Conservation (phyloP, 1,284 basidiomycete genomes). For the Earliella scabrosa region DNA sequence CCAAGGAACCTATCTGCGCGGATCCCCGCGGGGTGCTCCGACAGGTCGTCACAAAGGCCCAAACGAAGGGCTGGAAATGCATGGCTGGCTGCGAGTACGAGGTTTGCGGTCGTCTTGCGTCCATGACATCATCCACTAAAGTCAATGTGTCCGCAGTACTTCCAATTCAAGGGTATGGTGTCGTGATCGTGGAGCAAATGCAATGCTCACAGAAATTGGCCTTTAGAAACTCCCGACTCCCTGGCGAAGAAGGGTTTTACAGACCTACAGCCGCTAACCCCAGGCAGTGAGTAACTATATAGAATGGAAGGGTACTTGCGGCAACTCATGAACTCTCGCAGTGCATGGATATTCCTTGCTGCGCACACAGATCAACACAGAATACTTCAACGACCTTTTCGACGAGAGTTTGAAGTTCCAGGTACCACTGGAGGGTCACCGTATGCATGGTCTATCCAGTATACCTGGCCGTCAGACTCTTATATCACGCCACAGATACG, state of each 20-base stretch:
- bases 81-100: slow-evolving; percentile 92
- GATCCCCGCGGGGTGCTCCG: slow-evolving; percentile 88
- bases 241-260: slow-evolving; percentile 81
- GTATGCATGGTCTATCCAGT: too few species aligned
- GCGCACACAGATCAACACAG: slow-evolving; percentile 85
- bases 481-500: slow-evolving; percentile 64
- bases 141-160: slow-evolving; percentile 64
- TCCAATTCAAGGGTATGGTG: slow-evolving; percentile 84
- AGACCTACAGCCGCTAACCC: slow-evolving; percentile 79
- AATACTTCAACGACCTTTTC: slow-evolving; percentile 90
- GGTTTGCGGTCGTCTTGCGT: slow-evolving; percentile 46
- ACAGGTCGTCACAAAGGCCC: slow-evolving; percentile 57
- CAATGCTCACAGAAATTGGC: neutral
- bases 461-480: neutral
- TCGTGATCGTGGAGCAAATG: neutral
- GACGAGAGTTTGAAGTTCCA: slow-evolving; percentile 78
- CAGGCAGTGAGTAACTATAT: slow-evolving; percentile 69
- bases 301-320: neutral
- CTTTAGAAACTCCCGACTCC: slow-evolving; percentile 76
- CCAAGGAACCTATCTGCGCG: slow-evolving; percentile 73
- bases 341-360: slow-evolving; percentile 95
- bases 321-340: slow-evolving; percentile 34
- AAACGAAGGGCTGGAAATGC: slow-evolving; percentile 57
- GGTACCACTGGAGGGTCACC: slow-evolving; percentile 90
- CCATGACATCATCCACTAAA: neutral